These are phyloP conservation scores for Mycena vitilis DNA, from an alignment of 768 basidiomycete genomes.

Conservation along the genomic window DNA sequence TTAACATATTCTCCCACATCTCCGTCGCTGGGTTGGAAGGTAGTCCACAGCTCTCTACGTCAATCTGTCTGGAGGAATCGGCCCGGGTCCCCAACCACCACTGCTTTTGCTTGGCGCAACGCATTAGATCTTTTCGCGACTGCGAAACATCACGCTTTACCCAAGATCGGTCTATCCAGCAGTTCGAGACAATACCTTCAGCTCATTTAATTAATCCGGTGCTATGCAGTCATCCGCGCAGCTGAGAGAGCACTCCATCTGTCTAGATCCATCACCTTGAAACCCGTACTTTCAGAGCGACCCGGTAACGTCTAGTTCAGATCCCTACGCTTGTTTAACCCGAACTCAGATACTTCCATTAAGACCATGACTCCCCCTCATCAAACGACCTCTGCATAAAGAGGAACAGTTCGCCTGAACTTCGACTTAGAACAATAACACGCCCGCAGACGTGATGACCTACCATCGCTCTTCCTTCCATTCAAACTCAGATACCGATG, in stretches of 20 bases:
- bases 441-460: not conserved
- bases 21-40: not conserved
- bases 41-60: not conserved
- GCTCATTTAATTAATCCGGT: slow-evolving; percentile 12
- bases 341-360: not conserved
- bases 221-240: slow-evolving; percentile 1
- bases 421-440: not conserved
- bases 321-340: not conserved
- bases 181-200: not conserved
- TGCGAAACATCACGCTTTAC: too few species aligned
- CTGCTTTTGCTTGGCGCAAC: too few species aligned
- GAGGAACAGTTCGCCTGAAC: too few species aligned
- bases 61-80: not conserved
- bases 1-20: slow-evolving; percentile 16
- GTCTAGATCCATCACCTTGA: slow-evolving; percentile 12
- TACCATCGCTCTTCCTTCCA: slow-evolving; percentile 6
- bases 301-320: not conserved
- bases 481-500: not conserved
- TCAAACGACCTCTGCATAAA: not conserved
- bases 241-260: slow-evolving; percentile 2
- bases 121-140: too few species aligned
- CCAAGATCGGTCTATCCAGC: not conserved
- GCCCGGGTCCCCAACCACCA: too few species aligned
- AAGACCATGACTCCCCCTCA: slow-evolving; percentile 3
- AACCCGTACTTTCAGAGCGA: slow-evolving; percentile 10